Percentiles rank a stretch among this genome's conserved stretches.
These are phyloP conservation scores for Pestalotiopsis sp. DNA, from an alignment of 2,329 filamentous ascomycete genomes.

Conservation along the genomic window DNA sequence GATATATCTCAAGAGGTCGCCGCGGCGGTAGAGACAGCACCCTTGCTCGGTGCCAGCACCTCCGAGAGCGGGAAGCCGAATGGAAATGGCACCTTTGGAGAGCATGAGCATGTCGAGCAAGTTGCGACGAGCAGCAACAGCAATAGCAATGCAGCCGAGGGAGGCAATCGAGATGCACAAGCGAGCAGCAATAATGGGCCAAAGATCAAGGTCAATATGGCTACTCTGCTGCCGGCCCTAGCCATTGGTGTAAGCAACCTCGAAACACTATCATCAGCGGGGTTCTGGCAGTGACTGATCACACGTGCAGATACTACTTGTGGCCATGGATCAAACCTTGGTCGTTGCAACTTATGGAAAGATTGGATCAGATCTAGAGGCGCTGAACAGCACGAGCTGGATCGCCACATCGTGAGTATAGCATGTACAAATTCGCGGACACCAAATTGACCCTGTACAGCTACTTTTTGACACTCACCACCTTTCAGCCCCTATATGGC, in stretches of 20 bases:
- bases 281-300: not conserved
- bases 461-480: constrained; percentile 11
- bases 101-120: not conserved
- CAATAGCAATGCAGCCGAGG: constrained; percentile 23
- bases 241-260: constrained; percentile 24
- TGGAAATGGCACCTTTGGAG: constrained; percentile 21
- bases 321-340: constrained; percentile 75
- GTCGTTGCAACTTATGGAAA: constrained; percentile 76
- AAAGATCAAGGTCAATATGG: constrained; percentile 26
- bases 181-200: constrained; percentile 19
- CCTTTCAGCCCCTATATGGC: constrained; percentile 60
- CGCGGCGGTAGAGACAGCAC: constrained; percentile 23
- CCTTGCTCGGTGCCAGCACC: constrained; percentile 21
- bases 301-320: constrained; percentile 62
- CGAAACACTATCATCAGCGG: not conserved
- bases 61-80: constrained; percentile 14
- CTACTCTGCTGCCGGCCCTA: constrained; percentile 26
- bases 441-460: not conserved
- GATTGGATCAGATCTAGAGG: constrained; percentile 74
- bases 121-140: constrained; percentile 28
- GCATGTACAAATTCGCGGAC: too few relatives aligned
- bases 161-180: not conserved
- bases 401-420: constrained; percentile 50
- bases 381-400: constrained; percentile 75
- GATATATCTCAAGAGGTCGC: constrained; percentile 12